Conservation (phyloP, 371 early-diverging fungal species). For the Syncephalastrum contaminatum region DNA sequence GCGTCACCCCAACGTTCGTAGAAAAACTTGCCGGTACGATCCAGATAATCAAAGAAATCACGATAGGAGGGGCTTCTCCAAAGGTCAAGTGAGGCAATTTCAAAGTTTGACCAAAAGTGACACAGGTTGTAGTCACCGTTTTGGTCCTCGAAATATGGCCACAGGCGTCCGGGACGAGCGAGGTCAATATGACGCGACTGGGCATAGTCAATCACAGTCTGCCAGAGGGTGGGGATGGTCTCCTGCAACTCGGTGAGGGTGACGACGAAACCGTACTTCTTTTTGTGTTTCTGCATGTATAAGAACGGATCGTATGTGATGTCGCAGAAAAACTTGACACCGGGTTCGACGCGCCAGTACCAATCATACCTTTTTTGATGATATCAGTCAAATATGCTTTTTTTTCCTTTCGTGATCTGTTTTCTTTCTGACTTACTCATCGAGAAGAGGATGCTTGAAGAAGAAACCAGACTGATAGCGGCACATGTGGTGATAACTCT, state of each 20-base stretch:
- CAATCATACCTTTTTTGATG: conserved; percentile 66
- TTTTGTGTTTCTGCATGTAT: conserved; percentile 71
- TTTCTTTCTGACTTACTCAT: conserved; percentile 50
- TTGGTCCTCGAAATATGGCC: conserved; percentile 45
- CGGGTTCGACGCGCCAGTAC: conserved; percentile 94
- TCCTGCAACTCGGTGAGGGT: conserved; percentile 66
- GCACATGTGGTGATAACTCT: conserved; percentile 66
- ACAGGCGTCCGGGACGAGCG: conserved; percentile 30
- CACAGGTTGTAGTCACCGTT: conserved; percentile 63
- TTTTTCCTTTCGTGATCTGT: conserved; percentile 4
- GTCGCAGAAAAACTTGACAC: conserved; percentile 76
- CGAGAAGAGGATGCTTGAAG: conserved; percentile 76
- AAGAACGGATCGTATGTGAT: conserved; percentile 86
- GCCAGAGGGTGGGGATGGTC: conserved; percentile 81
- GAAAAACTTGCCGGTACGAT: conserved; percentile 66
- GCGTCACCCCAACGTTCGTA: conserved; percentile 76
- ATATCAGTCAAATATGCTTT: too few species aligned
- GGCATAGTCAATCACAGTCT: conserved; percentile 51
- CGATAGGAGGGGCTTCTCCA: conserved; percentile 68
- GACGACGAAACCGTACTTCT: conserved; percentile 79
- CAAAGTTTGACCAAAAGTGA: conserved; percentile 94
- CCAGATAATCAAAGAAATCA: conserved; percentile 62
- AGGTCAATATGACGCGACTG: conserved; percentile 45
- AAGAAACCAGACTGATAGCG: conserved; percentile 91
- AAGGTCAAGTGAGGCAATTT: conserved; percentile 84